Evolutionary conservation across 1,284 basidiomycete species (phyloP).

Genomic region (Apiotrichum akiyoshidainum): DNA sequence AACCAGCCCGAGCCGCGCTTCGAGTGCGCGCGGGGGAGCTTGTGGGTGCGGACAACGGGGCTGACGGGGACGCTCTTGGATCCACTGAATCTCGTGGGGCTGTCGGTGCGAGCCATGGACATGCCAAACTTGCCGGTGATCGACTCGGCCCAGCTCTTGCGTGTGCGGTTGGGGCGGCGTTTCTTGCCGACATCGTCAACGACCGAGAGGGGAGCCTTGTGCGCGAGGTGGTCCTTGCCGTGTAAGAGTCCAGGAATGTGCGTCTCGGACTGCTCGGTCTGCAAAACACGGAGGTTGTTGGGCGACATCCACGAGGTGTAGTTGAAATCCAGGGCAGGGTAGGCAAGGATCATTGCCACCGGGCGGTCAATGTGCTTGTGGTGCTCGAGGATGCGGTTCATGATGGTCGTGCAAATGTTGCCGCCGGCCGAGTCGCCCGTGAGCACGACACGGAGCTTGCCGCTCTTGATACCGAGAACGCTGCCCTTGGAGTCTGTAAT

Average conservation of each 20-base stretch:
- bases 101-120: constrained; percentile 1
- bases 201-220: constrained; percentile 81
- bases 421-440: constrained; percentile 91
- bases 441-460: constrained; percentile 68
- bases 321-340: constrained; percentile 80
- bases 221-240: constrained; percentile 82
- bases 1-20: constrained; percentile 41
- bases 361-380: constrained; percentile 59
- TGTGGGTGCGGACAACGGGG: constrained; percentile 6
- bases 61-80: constrained; percentile 12
- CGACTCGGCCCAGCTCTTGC: constrained; percentile 54
- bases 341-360: constrained; percentile 73
- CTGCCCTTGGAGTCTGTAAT: constrained; percentile 75
- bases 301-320: constrained; percentile 97
- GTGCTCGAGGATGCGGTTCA: constrained; percentile 77
- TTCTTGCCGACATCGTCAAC: constrained; percentile 61
- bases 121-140: constrained; percentile 39
- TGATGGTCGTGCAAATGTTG: constrained; percentile 73
- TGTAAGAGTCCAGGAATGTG: constrained; percentile 62
- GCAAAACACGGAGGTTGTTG: constrained; percentile 74
- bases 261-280: constrained; percentile 70
- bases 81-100: not conserved
- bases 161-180: constrained; percentile 8
- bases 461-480: constrained; percentile 71
- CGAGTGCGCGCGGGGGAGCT: constrained; percentile 23